Conservation (phyloP, 2,329 filamentous ascomycete genomes). For the Aspergillus tanneri region DNA sequence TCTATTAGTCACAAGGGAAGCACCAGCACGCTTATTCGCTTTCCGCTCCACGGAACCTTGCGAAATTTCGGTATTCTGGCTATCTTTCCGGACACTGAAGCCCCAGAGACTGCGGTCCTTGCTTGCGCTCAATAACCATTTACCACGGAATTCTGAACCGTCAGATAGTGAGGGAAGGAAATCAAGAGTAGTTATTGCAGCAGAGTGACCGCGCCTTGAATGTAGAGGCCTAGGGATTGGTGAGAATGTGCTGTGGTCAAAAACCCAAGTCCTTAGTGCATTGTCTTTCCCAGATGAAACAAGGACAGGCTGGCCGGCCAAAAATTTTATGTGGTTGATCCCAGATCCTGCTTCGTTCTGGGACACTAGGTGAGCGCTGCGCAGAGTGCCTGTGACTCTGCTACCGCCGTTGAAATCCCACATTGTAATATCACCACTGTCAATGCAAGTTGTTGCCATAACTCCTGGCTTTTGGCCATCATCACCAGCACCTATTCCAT, state of each 20-base stretch:
- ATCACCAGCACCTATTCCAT: constrained; percentile 81
- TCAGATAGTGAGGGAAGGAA: constrained; percentile 89
- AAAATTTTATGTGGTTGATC: constrained; percentile 83
- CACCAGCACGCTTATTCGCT: constrained; percentile 66
- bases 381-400: constrained; percentile 78
- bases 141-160: constrained; percentile 81
- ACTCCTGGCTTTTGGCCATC: constrained; percentile 83
- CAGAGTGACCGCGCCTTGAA: constrained; percentile 82
- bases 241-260: constrained; percentile 87
- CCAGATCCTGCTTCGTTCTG: constrained; percentile 63
- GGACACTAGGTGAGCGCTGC: constrained; percentile 75
- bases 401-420: constrained; percentile 94
- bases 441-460: constrained; percentile 82
- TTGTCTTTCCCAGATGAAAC: constrained; percentile 91
- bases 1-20: constrained; percentile 9
- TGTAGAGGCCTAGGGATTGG: constrained; percentile 83
- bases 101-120: constrained; percentile 91
- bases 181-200: constrained; percentile 74
- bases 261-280: constrained; percentile 93
- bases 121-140: constrained; percentile 90
- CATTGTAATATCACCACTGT: constrained; percentile 84
- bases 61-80: constrained; percentile 88
- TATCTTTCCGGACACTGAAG: constrained; percentile 91
- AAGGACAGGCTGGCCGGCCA: constrained; percentile 83
- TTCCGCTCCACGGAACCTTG: constrained; percentile 87